Base-by-base conservation (phyloP, 495 filamentous ascomycete genomes). In the Endocarpon pusillum region DNA sequence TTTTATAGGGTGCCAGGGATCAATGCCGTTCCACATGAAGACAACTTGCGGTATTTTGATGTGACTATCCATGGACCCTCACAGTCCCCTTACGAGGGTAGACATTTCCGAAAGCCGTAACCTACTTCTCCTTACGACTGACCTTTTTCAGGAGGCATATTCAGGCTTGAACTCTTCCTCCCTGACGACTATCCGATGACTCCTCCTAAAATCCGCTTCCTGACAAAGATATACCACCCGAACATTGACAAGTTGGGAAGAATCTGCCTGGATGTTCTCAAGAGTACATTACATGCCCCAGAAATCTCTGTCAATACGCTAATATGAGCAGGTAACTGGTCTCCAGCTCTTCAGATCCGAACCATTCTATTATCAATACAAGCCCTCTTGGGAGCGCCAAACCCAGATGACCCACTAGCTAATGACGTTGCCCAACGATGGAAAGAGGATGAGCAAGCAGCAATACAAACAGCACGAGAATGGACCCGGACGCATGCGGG, bases 121-220 rank as follows among this genome's bases (percentile, higher is more conserved):
- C n/a, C n/a, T n/a, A n/a, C n/a, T n/a, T n/a, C n/a, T n/a, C n/a
- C n/a, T n/a, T n/a, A n/a, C n/a, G n/a, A n/a, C n/a, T n/a, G n/a
- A n/a, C n/a, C n/a, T n/a, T n/a, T n/a, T n/a, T n/a, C 24, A 92
- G 89, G 82, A 44, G 89, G 89, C 32, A 71, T 93, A 43, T 99
- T 99, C 67, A 84, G 86, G 51, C 82, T 94, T 37, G 89, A 99
- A 57, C 70, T 99, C 5, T 99, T 99, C 59, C 67, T 99, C n/a
- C 91, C 89, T 21, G 89, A 99, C 48, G 89, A 99, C 58, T 99
- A 99, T 49, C 89, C 89, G 7, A 99, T 99, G 89, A 91, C 83
- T 21, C 89, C 89, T 19, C 89, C 89, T 9, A 94, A 94, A 62
- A 94, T 99, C 42, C 79, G 89, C 24, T 99, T 99, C 58, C 59